These are phyloP conservation scores for Mucor saturninus DNA, from an alignment of 371 early-diverging fungal species.

Conservation along the genomic window DNA sequence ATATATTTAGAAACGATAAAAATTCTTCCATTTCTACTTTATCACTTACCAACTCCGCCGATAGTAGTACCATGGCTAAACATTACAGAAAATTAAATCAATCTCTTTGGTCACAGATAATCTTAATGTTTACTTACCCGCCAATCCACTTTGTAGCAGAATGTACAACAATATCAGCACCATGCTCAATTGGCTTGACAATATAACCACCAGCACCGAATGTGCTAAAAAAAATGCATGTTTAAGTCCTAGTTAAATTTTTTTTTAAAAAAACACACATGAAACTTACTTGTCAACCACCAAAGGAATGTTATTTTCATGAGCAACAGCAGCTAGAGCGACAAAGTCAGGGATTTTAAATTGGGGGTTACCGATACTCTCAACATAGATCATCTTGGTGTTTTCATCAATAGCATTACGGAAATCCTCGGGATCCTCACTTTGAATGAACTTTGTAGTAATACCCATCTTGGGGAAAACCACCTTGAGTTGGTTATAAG, in stretches of 20 bases:
- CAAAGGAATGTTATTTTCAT: constrained; percentile 82
- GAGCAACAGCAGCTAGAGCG: constrained; percentile 78
- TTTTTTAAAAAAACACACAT: neutral
- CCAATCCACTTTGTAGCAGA: constrained; percentile 91
- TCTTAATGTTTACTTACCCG: neutral
- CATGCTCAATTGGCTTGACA: constrained; percentile 82
- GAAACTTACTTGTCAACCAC: constrained; percentile 82
- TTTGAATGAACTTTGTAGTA: constrained; percentile 71
- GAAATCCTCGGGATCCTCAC: constrained; percentile 70
- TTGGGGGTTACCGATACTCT: constrained; percentile 88
- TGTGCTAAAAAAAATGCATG: constrained; percentile 70
- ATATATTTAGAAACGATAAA: neutral
- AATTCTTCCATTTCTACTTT: neutral
- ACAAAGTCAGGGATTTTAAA: constrained; percentile 85
- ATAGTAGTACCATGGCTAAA: constrained; percentile 81
- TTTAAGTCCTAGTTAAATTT: neutral
- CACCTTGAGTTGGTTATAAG: constrained; percentile 89
- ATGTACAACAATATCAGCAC: constrained; percentile 90
- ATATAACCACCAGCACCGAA: constrained; percentile 93
- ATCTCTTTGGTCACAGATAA: neutral
- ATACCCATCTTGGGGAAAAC: constrained; percentile 83
- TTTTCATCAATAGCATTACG: constrained; percentile 76
- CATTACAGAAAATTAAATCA: neutral
- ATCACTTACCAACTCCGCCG: constrained; percentile 72
- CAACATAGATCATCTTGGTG: constrained; percentile 86